phyloP scores from a whole-genome alignment of 129 eudicot species.

The Flaveria robusta region DNA sequence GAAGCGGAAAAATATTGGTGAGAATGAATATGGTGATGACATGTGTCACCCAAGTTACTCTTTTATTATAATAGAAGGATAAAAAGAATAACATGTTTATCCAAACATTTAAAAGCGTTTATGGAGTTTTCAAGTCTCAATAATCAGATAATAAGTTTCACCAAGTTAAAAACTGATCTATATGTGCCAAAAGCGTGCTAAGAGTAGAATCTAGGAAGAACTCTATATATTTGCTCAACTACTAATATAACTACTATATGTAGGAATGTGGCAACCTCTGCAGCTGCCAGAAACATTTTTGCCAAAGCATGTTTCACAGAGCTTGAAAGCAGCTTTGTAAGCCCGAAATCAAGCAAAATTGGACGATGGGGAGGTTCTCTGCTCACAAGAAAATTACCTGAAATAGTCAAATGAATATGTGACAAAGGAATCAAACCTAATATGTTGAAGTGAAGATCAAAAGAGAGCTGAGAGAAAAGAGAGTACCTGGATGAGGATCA shows the following conservation, averaged over 20 bases:
- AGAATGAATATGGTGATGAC: no score
- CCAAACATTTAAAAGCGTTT: no score
- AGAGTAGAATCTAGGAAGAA: background rate
- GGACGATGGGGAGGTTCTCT: constrained; percentile 92
- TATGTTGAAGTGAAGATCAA: constrained; percentile 10
- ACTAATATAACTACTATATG: background rate
- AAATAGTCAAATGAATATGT: constrained; percentile 25
- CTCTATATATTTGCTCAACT: background rate
- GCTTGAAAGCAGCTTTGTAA: constrained; percentile 79
- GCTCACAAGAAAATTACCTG: constrained; percentile 99
- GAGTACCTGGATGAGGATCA: constrained; percentile 98
- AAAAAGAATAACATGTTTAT: no score
- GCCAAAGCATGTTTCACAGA: constrained; percentile 89
- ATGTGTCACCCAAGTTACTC: no score
- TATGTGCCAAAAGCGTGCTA: constrained; percentile 11
- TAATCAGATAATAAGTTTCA: background rate
- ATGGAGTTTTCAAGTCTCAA: background rate
- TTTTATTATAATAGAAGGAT: no score
- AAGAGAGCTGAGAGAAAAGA: background rate
- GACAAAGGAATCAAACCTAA: constrained; percentile 13
- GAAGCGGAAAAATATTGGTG: no score
- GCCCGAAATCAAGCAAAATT: constrained; percentile 95
- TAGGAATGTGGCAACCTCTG: constrained; percentile 70
- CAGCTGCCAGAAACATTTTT: constrained; percentile 95
- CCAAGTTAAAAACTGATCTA: background rate